phyloP scores from a whole-genome alignment of 768 basidiomycete genomes.

The Hygrocybe coccinea region DNA sequence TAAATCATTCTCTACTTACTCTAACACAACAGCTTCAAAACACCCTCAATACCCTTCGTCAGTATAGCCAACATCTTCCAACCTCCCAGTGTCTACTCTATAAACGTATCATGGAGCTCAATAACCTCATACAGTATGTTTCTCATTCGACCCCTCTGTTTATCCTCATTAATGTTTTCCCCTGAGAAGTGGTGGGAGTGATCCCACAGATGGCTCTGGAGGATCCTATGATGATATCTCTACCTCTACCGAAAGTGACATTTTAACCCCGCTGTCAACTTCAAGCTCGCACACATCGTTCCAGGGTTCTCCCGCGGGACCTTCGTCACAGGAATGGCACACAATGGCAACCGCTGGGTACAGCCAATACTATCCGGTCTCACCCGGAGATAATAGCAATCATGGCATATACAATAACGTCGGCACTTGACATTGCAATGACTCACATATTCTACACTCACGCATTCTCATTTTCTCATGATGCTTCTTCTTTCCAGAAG shows the following conservation, averaged over 20 bases:
- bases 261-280: constrained; percentile 49
- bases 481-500: constrained; percentile 9
- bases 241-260: constrained; percentile 62
- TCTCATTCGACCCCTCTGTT: neutral
- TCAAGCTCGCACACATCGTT: constrained; percentile 47
- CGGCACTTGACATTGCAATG: constrained; percentile 39
- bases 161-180: neutral
- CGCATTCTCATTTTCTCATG: constrained; percentile 6
- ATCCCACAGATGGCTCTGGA: constrained; percentile 41
- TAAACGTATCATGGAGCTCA: constrained; percentile 56
- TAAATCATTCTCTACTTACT: constrained; percentile 53
- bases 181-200: constrained; percentile 36
- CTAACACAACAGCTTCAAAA: constrained; percentile 61
- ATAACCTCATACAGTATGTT: constrained; percentile 63
- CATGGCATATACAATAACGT: constrained; percentile 54
- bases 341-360: constrained; percentile 51
- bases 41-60: constrained; percentile 52
- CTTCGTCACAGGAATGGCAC: constrained; percentile 60
- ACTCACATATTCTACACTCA: constrained; percentile 8
- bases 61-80: constrained; percentile 54
- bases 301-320: constrained; percentile 41
- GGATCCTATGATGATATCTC: constrained; percentile 47
- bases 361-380: constrained; percentile 64
- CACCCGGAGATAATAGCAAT: constrained; percentile 32
- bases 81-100: constrained; percentile 52